Conservation (phyloP, 257 asterid genomes). For the Penstemon eatonii region DNA sequence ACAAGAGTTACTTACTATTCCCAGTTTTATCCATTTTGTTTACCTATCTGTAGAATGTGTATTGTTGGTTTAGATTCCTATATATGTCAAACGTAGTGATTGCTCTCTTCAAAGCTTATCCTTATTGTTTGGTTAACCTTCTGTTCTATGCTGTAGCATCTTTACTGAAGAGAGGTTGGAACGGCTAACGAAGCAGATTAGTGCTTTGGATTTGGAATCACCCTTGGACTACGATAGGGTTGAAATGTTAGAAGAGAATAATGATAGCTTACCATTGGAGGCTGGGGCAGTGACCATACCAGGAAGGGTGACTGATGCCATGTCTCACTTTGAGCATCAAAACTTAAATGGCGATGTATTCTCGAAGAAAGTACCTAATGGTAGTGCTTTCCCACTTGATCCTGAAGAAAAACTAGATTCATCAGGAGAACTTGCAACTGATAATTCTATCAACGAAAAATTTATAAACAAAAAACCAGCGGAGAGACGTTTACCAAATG, state of each 20-base stretch:
- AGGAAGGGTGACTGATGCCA: slow-evolving; percentile 39
- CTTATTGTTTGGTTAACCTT: slow-evolving; percentile 22
- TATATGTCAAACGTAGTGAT: slow-evolving; percentile 4
- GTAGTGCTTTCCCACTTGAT: slow-evolving; percentile 35
- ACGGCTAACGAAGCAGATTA: slow-evolving; percentile 68
- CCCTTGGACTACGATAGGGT: slow-evolving; percentile 41
- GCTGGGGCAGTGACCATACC: slow-evolving; percentile 42
- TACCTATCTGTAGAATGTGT: background rate
- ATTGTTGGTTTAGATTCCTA: slow-evolving; percentile 9
- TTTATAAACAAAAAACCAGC: slow-evolving; percentile 43
- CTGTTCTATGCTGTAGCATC: slow-evolving; percentile 55
- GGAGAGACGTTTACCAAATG: slow-evolving; percentile 53
- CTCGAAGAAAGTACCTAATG: slow-evolving; percentile 40
- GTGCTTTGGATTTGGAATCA: slow-evolving; percentile 60
- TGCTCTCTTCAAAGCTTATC: slow-evolving; percentile 23
- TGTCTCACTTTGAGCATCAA: slow-evolving; percentile 47
- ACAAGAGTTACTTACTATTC: background rate
- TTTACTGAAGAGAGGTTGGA: slow-evolving; percentile 92
- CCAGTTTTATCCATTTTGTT: background rate
- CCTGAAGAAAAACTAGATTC: slow-evolving; percentile 46
- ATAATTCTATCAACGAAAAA: slow-evolving; percentile 36
- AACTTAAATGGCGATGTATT: slow-evolving; percentile 33
- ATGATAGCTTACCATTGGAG: slow-evolving; percentile 38
- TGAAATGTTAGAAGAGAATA: slow-evolving; percentile 52
- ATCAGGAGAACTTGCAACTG: slow-evolving; percentile 39